Percentiles rank a stretch among this genome's conserved stretches.
These are phyloP conservation scores for Jacaranda mimosifolia DNA, from an alignment of 257 asterid genomes.

Conservation along the genomic window DNA sequence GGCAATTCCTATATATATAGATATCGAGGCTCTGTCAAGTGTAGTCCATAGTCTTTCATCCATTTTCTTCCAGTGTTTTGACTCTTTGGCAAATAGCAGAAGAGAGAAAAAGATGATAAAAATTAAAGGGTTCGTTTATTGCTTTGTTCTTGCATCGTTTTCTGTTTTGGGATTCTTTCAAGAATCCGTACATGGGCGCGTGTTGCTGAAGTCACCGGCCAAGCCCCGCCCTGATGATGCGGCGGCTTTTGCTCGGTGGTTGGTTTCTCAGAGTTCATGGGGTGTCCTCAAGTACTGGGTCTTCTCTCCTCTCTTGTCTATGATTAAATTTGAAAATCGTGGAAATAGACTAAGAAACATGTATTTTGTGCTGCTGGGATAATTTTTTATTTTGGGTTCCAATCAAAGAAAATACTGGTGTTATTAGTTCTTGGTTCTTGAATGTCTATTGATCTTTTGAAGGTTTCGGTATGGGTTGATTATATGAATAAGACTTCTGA, in stretches of 20 bases:
- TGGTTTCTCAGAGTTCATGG: constrained; percentile 89
- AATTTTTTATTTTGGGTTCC: not conserved
- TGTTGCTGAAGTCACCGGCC: constrained; percentile 40
- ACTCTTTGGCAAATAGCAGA: not conserved
- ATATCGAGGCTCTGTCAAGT: constrained; percentile 1
- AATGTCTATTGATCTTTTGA: not conserved
- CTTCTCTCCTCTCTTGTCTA: not conserved
- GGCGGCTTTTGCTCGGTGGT: constrained; percentile 87
- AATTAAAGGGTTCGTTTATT: constrained; percentile 25
- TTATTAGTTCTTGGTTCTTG: not conserved
- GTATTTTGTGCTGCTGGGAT: not conserved
- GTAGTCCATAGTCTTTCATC: not conserved
- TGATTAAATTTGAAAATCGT: constrained; percentile 2
- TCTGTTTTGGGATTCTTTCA: constrained; percentile 41
- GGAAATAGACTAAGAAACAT: not conserved
- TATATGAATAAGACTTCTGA: constrained; percentile 8
- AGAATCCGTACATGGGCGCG: constrained; percentile 58
- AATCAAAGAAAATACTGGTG: not conserved
- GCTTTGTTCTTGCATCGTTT: constrained; percentile 36
- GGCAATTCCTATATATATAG: constrained; percentile 1
- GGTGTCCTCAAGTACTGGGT: constrained; percentile 73
- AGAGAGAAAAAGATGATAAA: constrained; percentile 28
- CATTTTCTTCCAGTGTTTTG: constrained; percentile 3
- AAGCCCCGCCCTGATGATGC: constrained; percentile 70
- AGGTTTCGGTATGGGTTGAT: not conserved